Percentiles rank a stretch among this genome's conserved stretches.
Evolutionary conservation across 805 yeast genomes (phyloP).

Genomic region (Kodamaea hsintzibuensis): DNA sequence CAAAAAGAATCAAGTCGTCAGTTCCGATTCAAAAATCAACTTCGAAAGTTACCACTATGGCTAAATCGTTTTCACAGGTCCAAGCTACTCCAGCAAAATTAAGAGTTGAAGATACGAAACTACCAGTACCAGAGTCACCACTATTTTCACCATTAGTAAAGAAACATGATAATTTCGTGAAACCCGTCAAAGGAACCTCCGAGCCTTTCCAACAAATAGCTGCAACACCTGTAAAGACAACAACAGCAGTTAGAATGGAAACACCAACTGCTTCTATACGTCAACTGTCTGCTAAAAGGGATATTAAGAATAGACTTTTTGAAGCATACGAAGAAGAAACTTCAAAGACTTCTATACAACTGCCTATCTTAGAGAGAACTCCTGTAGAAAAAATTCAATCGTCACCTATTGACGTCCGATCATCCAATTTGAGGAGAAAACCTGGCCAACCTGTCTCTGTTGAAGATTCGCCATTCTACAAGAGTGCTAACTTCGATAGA

Average conservation of each 20-base stretch:
- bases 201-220: slow-evolving; percentile 1
- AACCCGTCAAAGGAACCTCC: background rate
- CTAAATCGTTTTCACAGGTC: slow-evolving; percentile 22
- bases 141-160: background rate
- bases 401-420: background rate
- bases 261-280: background rate
- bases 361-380: slow-evolving; percentile 5
- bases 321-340: slow-evolving; percentile 6
- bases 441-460: slow-evolving; percentile 41
- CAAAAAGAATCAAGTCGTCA: slow-evolving; percentile 15
- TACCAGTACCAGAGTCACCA: background rate
- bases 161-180: background rate
- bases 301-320: slow-evolving; percentile 1
- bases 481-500: slow-evolving; percentile 15
- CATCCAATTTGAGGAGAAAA: slow-evolving; percentile 9
- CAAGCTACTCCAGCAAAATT: slow-evolving; percentile 30
- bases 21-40: background rate
- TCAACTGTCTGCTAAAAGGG: background rate
- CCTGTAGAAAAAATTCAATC: background rate
- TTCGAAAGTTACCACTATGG: background rate
- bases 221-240: slow-evolving; percentile 4
- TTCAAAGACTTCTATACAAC: slow-evolving; percentile 4
- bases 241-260: background rate
- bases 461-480: slow-evolving; percentile 38
- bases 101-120: background rate